Conservation (phyloP, 352 stramenopile species). For the Phytophthora niederhauseri region DNA sequence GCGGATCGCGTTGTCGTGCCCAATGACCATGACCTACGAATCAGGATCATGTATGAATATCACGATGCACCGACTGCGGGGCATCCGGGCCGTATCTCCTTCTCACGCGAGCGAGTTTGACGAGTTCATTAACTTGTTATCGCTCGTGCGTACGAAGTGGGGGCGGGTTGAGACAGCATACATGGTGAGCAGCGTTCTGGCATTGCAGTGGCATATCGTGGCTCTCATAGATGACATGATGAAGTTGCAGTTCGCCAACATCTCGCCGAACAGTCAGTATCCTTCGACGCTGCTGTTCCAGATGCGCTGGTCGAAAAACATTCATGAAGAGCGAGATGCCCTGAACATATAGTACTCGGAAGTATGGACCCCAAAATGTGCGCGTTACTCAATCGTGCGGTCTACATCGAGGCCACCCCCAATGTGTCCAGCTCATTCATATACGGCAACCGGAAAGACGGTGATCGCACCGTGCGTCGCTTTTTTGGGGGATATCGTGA, state of each 20-base stretch:
- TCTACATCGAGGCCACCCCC: slow-evolving; percentile 15
- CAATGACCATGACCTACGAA: slow-evolving; percentile 3
- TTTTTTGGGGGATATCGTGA: slow-evolving; percentile 25
- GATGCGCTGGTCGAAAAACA: slow-evolving; percentile 39
- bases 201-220: slow-evolving; percentile 18
- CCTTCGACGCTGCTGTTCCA: slow-evolving; percentile 6
- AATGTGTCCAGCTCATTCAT: slow-evolving; percentile 17
- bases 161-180: neutral
- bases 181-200: slow-evolving; percentile 14
- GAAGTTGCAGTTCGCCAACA: slow-evolving; percentile 22
- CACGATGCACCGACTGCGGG: no score
- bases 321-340: slow-evolving; percentile 40
- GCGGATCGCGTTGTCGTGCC: slow-evolving; percentile 7
- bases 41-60: slow-evolving; percentile 19
- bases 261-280: slow-evolving; percentile 8
- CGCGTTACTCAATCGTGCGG: slow-evolving; percentile 21
- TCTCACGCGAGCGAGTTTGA: slow-evolving; percentile 8
- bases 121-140: slow-evolving; percentile 14
- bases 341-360: slow-evolving; percentile 30
- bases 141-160: neutral
- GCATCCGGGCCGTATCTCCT: no score
- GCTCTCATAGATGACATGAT: slow-evolving; percentile 22
- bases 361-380: slow-evolving; percentile 29
- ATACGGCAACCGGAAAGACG: slow-evolving; percentile 20
- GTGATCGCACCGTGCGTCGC: slow-evolving; percentile 14